These are phyloP conservation scores for Guadua angustifolia DNA, from an alignment of 176 grass and related monocot genomes.

Conservation along the genomic window DNA sequence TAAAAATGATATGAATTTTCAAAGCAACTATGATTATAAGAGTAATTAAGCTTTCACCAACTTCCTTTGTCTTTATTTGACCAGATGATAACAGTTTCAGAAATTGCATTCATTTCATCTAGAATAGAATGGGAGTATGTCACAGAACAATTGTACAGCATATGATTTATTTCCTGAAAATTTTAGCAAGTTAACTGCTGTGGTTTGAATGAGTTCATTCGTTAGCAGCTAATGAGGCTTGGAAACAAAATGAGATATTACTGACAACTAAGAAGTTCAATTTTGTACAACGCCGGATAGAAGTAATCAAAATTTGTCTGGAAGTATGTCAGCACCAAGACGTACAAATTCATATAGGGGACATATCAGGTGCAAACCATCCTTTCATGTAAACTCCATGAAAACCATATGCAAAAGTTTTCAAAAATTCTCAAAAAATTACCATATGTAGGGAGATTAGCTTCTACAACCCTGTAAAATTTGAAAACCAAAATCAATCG, in stretches of 20 bases:
- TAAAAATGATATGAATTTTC: background rate
- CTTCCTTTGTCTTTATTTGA: background rate
- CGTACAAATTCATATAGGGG: no score
- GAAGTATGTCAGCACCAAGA: background rate
- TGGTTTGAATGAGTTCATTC: background rate
- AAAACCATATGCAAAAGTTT: no score
- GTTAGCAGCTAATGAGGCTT: background rate
- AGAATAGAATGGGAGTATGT: background rate
- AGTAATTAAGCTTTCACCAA: slow-evolving; percentile 17
- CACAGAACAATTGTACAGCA: background rate
- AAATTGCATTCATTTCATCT: background rate
- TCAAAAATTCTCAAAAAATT: no score
- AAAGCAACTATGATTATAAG: background rate
- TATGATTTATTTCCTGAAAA: background rate
- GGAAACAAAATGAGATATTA: slow-evolving; percentile 8
- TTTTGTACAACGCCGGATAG: background rate
- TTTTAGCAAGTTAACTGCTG: background rate
- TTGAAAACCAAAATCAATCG: no score
- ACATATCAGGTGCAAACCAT: no score
- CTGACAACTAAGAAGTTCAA: background rate
- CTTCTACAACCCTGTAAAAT: no score
- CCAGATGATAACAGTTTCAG: background rate
- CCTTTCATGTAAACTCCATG: no score
- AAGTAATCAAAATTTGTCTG: background rate
- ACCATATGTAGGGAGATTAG: no score